These are phyloP conservation scores for Sindora glabra DNA, from an alignment of 306 rosid species.

Conservation along the genomic window DNA sequence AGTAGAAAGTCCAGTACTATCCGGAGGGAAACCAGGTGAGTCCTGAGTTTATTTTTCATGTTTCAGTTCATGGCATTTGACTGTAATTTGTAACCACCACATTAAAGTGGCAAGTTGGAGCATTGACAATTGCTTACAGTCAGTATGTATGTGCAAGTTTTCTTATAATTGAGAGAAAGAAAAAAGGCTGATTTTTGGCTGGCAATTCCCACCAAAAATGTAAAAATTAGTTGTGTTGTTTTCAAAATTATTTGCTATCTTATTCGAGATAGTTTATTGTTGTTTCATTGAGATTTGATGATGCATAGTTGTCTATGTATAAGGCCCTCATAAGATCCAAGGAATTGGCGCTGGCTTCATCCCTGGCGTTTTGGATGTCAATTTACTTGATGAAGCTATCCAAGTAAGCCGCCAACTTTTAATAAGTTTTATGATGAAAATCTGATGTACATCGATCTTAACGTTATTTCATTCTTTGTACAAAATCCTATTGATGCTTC, in stretches of 20 bases:
- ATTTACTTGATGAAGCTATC: conserved; percentile 65
- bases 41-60: not conserved
- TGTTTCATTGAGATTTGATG: conserved; percentile 9
- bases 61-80: not conserved
- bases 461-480: not conserved
- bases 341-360: conserved; percentile 98
- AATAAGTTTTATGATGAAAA: not conserved
- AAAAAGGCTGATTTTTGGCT: no score
- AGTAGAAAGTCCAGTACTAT: conserved; percentile 74
- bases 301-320: conserved; percentile 12
- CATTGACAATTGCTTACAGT: not conserved
- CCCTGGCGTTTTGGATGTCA: conserved; percentile 81
- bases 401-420: conserved; percentile 54
- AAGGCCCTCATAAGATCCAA: conserved; percentile 98
- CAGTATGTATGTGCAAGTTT: not conserved
- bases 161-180: no score
- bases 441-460: not conserved
- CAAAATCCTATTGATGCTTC: not conserved
- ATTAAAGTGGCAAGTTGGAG: not conserved
- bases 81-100: not conserved
- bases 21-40: conserved; percentile 94
- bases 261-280: not conserved
- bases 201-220: not conserved
- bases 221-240: not conserved
- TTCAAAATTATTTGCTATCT: not conserved